These are phyloP conservation scores for Solanum lignicaule DNA, from an alignment of 257 asterid genomes.

Conservation along the genomic window DNA sequence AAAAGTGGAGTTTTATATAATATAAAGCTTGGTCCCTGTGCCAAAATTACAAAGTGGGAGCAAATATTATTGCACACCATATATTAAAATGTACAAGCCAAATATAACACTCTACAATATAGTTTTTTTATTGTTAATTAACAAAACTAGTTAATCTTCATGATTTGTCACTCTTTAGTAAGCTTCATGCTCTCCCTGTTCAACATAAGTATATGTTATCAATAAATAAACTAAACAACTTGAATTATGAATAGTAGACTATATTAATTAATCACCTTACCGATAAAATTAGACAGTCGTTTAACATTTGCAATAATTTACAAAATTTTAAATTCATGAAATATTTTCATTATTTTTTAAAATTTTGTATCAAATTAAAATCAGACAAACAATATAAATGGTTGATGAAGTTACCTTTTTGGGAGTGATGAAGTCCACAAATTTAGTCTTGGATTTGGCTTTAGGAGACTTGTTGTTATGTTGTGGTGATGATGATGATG, in stretches of 20 bases:
- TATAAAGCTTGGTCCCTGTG: neutral
- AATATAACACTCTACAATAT: neutral
- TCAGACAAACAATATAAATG: neutral
- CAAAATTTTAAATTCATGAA: too few species aligned
- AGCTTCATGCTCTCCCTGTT: neutral
- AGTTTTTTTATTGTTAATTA: neutral
- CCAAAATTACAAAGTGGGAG: neutral
- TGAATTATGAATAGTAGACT: neutral
- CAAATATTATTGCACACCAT: neutral
- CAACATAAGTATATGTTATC: neutral
- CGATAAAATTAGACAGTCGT: neutral
- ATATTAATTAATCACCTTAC: neutral
- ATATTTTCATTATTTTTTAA: accelerated
- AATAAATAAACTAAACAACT: neutral
- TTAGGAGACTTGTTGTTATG: constrained; percentile 8
- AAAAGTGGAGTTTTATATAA: neutral
- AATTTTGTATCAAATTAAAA: neutral
- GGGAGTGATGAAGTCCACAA: constrained; percentile 29
- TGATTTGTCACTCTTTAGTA: neutral
- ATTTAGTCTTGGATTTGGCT: constrained; percentile 27
- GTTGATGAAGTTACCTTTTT: constrained; percentile 28
- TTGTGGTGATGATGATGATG: neutral
- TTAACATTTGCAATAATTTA: too few species aligned
- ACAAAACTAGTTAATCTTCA: neutral
- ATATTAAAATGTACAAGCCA: neutral